phyloP scores from a whole-genome alignment of 495 filamentous ascomycete species.

The Tirmania nivea region DNA sequence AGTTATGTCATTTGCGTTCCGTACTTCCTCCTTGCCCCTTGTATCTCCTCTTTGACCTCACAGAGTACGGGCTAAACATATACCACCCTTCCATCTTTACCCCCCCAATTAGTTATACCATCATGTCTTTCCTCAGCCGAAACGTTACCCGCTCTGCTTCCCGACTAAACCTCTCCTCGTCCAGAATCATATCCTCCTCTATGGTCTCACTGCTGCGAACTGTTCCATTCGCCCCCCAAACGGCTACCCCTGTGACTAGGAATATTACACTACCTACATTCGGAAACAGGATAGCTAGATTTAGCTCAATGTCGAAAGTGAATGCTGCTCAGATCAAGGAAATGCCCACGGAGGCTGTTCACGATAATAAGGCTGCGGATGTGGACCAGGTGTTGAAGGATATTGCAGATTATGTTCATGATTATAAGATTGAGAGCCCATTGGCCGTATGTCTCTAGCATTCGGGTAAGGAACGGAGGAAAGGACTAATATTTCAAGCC shows the following conservation, averaged over 20 bases:
- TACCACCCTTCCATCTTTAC: too few relatives aligned
- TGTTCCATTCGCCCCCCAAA: background rate
- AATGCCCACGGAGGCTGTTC: background rate
- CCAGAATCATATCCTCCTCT: background rate
- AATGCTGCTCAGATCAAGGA: background rate
- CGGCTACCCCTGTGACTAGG: background rate
- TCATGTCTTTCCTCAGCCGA: background rate
- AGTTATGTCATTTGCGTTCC: too few relatives aligned
- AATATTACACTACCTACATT: background rate
- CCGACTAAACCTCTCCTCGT: background rate
- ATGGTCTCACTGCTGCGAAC: background rate
- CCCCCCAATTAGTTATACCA: background rate
- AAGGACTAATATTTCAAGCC: too few relatives aligned
- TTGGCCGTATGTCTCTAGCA: conserved; percentile 48
- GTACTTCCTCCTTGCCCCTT: too few relatives aligned
- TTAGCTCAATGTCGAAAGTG: background rate
- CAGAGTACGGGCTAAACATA: too few relatives aligned
- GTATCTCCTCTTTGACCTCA: too few relatives aligned
- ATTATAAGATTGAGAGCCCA: conserved; percentile 72
- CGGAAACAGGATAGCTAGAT: background rate
- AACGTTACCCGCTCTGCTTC: background rate
- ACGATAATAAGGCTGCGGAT: background rate
- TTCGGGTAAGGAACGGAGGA: background rate
- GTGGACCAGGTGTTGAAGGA: conserved; percentile 80
- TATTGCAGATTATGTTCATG: conserved; percentile 82